Conservation (phyloP, 306 rosid species). For the Pyrus bretschneideri region DNA sequence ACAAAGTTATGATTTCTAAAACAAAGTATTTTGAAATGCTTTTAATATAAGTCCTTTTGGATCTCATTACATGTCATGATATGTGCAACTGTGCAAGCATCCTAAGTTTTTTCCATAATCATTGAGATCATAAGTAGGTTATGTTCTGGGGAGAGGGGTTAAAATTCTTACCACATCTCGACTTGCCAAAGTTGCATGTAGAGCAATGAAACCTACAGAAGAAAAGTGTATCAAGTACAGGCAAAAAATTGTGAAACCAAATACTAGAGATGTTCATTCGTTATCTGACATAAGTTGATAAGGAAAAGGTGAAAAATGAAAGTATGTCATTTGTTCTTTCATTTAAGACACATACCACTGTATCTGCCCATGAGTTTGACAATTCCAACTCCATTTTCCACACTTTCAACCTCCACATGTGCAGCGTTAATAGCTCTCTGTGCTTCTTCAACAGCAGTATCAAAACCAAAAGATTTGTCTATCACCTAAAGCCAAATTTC, state of each 20-base stretch:
- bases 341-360: slow-evolving; percentile 50
- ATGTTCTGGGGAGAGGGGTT: slow-evolving; percentile 8
- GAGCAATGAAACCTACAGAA: slow-evolving; percentile 90
- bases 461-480: slow-evolving; percentile 97
- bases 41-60: neutral
- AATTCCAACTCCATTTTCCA: slow-evolving; percentile 87
- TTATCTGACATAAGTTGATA: neutral
- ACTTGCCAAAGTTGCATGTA: slow-evolving; percentile 89
- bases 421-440: slow-evolving; percentile 96
- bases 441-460: slow-evolving; percentile 98
- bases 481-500: slow-evolving; percentile 61
- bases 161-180: slow-evolving; percentile 82
- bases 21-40: neutral
- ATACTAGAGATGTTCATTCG: neutral
- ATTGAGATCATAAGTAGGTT: slow-evolving; percentile 1
- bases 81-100: slow-evolving; percentile 10
- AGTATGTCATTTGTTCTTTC: neutral
- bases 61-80: neutral
- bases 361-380: slow-evolving; percentile 95
- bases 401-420: slow-evolving; percentile 91
- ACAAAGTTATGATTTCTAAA: neutral
- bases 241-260: neutral
- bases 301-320: neutral
- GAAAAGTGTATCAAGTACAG: slow-evolving; percentile 29
- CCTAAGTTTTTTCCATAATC: slow-evolving; percentile 12